Percentiles rank a stretch among this genome's conserved stretches.
phyloP scores from a whole-genome alignment of 305 asterid genomes.

The Fraxinus angustifolia region DNA sequence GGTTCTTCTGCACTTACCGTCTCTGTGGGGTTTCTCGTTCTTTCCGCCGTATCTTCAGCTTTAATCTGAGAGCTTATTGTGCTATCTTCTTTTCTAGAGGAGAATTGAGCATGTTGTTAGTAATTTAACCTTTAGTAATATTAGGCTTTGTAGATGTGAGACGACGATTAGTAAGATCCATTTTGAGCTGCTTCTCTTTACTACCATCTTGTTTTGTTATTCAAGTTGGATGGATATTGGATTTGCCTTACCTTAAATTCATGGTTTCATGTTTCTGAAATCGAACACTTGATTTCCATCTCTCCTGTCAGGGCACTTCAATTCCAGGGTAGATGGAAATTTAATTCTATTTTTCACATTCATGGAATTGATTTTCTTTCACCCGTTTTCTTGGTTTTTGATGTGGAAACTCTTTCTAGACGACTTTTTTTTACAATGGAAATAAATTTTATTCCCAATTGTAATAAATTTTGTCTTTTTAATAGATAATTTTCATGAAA shows the following conservation, averaged over 20 bases:
- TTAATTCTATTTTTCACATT: no score
- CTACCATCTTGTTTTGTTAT: background rate
- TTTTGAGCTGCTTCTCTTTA: background rate
- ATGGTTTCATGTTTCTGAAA: background rate
- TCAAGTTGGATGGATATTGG: background rate
- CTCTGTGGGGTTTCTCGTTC: conserved; percentile 21
- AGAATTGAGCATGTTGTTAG: conserved; percentile 5
- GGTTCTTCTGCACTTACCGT: conserved; percentile 32
- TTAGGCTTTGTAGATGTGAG: background rate
- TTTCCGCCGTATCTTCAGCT: conserved; percentile 24
- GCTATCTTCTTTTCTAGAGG: conserved; percentile 6
- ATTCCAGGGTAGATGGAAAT: no score
- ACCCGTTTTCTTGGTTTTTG: no score
- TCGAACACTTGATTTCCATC: no score
- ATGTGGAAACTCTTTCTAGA: no score
- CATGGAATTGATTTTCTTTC: no score
- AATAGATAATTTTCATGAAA: no score
- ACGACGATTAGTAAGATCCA: background rate
- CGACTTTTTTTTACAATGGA: no score
- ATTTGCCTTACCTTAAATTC: background rate
- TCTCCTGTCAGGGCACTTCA: no score
- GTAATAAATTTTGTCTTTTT: no score
- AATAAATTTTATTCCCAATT: no score
- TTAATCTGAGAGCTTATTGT: conserved; percentile 33
- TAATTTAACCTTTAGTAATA: background rate